phyloP scores from a whole-genome alignment of 805 yeast species.

The Brettanomyces nanus region DNA sequence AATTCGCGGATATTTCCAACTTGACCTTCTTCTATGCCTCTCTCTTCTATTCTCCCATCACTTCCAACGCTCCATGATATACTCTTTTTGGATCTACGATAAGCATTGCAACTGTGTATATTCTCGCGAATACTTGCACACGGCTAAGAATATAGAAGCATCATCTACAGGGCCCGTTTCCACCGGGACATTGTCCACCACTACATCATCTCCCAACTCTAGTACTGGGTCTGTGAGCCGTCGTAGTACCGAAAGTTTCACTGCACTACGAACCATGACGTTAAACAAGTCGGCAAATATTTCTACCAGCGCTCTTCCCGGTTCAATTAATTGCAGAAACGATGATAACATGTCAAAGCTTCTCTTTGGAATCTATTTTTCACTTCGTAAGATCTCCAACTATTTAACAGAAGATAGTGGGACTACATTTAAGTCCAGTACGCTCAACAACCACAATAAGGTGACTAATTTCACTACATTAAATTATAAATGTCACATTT shows the following conservation, averaged over 20 bases:
- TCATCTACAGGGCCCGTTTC: no score
- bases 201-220: no score
- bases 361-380: slow-evolving; percentile 76
- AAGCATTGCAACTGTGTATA: slow-evolving; percentile 87
- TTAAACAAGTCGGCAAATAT: neutral
- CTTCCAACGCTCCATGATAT: no score
- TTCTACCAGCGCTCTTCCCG: neutral
- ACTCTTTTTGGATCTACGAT: slow-evolving; percentile 86
- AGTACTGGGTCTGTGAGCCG: slow-evolving; percentile 1
- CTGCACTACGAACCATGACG: neutral
- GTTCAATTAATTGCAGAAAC: slow-evolving; percentile 23
- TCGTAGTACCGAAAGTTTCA: neutral
- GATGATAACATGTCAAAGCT: slow-evolving; percentile 69
- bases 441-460: slow-evolving; percentile 25
- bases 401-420: slow-evolving; percentile 6
- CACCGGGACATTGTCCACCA: no score
- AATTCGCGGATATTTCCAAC: no score
- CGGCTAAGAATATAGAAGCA: neutral
- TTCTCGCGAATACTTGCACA: slow-evolving; percentile 53
- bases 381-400: slow-evolving; percentile 66
- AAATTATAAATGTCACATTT: slow-evolving; percentile 68
- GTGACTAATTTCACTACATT: slow-evolving; percentile 54
- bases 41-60: no score
- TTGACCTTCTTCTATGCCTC: no score
- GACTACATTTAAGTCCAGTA: slow-evolving; percentile 2